A percentile compares a stretch with the other conserved stretches of the same genome.
Evolutionary conservation across 1,139 yeast species (phyloP).

Genomic region (Pneumocystis carinii): DNA sequence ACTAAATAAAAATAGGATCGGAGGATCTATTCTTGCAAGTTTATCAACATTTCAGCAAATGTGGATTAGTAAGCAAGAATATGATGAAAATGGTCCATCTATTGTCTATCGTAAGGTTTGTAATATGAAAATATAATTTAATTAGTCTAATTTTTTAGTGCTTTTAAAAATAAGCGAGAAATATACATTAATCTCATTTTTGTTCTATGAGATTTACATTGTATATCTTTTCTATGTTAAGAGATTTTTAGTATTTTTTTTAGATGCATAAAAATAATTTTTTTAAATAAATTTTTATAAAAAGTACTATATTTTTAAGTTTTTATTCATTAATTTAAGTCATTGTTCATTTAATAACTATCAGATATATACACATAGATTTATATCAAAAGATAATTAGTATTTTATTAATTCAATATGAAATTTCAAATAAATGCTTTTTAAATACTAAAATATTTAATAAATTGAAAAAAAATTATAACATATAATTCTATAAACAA

Average conservation of each 20-base stretch:
- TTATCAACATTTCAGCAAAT: slow-evolving; percentile 96
- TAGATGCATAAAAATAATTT: background rate
- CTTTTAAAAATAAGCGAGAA: background rate
- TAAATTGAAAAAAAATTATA: too few species aligned
- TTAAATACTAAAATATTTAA: too few species aligned
- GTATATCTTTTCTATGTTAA: background rate
- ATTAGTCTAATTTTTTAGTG: background rate
- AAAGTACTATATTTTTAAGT: background rate
- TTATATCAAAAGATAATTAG: background rate
- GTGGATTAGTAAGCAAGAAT: slow-evolving; percentile 99
- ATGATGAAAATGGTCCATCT: slow-evolving; percentile 99
- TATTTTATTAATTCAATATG: too few species aligned
- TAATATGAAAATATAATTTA: background rate
- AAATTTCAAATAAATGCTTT: background rate
- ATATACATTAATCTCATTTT: slow-evolving; percentile 1
- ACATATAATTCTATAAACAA: too few species aligned
- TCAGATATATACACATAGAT: too few species aligned
- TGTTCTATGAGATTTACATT: background rate
- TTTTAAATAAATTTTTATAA: background rate
- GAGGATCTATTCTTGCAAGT: slow-evolving; percentile 98
- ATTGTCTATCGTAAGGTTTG: slow-evolving; percentile 86
- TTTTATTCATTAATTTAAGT: background rate
- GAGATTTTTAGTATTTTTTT: background rate
- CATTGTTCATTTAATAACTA: background rate
- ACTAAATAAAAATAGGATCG: slow-evolving; percentile 32